A percentile compares a stretch with the other conserved stretches of the same genome.
Evolutionary conservation across 257 asterid genomes (phyloP).

Genomic region (Nicotiana sylvestris): DNA sequence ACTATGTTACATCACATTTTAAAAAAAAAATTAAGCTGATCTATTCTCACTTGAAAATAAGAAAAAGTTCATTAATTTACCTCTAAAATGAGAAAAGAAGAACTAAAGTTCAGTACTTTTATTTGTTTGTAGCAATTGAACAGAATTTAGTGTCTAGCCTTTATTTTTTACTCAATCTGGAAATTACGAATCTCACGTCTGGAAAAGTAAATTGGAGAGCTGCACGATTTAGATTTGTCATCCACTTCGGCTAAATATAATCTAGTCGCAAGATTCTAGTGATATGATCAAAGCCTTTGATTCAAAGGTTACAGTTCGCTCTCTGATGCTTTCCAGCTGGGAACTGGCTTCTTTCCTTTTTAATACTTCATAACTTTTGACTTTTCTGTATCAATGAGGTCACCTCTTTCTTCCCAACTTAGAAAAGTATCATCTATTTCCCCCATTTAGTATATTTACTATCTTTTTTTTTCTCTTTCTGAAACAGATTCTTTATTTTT

Average conservation of each 20-base stretch:
- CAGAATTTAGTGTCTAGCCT: background rate
- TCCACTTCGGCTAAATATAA: background rate
- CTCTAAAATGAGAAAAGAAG: background rate
- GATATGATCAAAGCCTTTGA: background rate
- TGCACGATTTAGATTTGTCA: background rate
- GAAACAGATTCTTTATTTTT: no score
- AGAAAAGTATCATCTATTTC: background rate
- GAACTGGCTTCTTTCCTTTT: background rate
- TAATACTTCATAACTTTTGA: background rate
- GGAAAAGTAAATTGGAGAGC: background rate
- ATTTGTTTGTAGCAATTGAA: background rate
- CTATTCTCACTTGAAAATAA: background rate
- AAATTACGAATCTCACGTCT: background rate
- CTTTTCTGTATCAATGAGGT: background rate
- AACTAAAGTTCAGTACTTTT: background rate
- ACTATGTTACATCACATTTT: background rate
- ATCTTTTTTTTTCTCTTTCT: no score
- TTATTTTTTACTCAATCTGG: background rate
- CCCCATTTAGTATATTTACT: no score
- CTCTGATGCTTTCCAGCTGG: conserved; percentile 6
- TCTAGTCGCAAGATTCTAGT: background rate
- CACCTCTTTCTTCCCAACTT: background rate
- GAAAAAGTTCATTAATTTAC: background rate
- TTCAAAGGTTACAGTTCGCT: background rate
- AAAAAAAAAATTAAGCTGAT: background rate